Evolutionary conservation across 441 rosid genomes (phyloP), one percentile per base, ranked within the genome.

Genomic region (Mallotus repandus): DNA sequence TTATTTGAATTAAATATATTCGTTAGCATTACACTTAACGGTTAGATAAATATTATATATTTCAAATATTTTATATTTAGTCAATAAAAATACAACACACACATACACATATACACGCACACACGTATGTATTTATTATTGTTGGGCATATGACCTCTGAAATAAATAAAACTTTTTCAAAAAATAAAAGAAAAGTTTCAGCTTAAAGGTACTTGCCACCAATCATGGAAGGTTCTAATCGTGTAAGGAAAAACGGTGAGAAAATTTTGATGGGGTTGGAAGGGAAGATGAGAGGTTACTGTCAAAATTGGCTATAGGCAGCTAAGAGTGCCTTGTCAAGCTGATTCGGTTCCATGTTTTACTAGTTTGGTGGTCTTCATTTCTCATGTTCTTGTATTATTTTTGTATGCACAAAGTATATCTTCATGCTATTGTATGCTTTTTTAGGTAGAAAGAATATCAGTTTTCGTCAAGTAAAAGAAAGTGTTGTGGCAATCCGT

Each of bases 241-340:
- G 18, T 35, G 41, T 5, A 2, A 35, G 35, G 32, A 35, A 15
- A 15, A 35, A 11, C 3, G 29, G 32, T 4, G 35, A 11, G 5
- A 43, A 43, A 16, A 19, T 9, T 2, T 1, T 5, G 4, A 16
- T 7, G 48, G 21, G 65, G 9, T 35, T 35, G 56, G 38, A 1
- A 46, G 61, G 62, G 62, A 19, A 58, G 79, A 76, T 64, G 69
- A 46, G n/a, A 69, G 71, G 79, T 69, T 63, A 4, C 1, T 13
- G 59, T 79, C 77, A 46, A 25, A 7, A 43, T 18, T 25, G 56
- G 14, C 5, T 38, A 53, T 5, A 38, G 32, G 67, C 53, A 52
- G 74, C 10, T 59, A 48, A 29, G 5, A 14, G 7, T 21, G 41
- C 3, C 16, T 71, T 66, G 12, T 66, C 81, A 74, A 57, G 49